Conservation (phyloP, 345 rosid species). For the Moricandia moricandioides region DNA sequence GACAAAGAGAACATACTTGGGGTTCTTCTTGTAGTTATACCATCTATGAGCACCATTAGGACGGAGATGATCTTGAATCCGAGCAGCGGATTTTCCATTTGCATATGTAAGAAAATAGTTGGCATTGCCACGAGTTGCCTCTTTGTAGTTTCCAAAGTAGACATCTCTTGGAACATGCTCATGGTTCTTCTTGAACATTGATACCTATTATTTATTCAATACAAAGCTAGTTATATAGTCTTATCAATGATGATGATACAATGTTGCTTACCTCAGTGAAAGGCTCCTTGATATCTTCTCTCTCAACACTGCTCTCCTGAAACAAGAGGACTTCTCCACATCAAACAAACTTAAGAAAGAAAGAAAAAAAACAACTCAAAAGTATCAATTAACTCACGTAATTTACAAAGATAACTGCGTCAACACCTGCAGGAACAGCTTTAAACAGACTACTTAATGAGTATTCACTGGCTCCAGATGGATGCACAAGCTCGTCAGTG, state of each 20-base stretch:
- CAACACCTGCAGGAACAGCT: conserved; percentile 67
- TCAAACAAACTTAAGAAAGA: conserved; percentile 43
- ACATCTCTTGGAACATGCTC: conserved; percentile 78
- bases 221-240: neutral
- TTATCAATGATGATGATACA: neutral
- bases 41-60: conserved; percentile 99
- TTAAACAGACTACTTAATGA: conserved; percentile 66
- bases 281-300: conserved; percentile 79
- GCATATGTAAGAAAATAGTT: conserved; percentile 88
- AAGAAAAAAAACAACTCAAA: conserved; percentile 1
- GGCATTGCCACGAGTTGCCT: conserved; percentile 79
- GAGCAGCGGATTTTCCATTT: conserved; percentile 94
- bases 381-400: conserved; percentile 54
- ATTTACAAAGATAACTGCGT: conserved; percentile 76
- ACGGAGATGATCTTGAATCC: conserved; percentile 81
- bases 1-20: conserved; percentile 44
- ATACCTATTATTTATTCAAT: conserved; percentile 44
- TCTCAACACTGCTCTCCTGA: conserved; percentile 91
- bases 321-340: conserved; percentile 45
- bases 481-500: conserved; percentile 88
- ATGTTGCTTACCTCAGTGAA: conserved; percentile 66
- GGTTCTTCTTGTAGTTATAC: conserved; percentile 78
- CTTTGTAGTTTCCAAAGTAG: conserved; percentile 72
- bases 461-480: conserved; percentile 78
- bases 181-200: conserved; percentile 88